phyloP scores from a whole-genome alignment of 768 basidiomycete genomes.

The Serendipita sp. region DNA sequence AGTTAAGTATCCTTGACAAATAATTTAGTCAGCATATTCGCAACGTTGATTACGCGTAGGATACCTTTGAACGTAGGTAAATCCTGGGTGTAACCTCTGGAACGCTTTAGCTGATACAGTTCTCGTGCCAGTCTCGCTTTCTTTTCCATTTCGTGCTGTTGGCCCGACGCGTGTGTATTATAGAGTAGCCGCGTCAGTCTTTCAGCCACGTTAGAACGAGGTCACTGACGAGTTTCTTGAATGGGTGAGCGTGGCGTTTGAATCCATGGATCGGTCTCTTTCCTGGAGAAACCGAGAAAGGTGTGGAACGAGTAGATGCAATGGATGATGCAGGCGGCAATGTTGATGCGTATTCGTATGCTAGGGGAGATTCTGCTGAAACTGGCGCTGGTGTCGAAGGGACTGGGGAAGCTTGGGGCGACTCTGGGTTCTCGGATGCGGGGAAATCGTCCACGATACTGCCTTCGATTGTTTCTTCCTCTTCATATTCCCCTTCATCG shows the following conservation, averaged over 20 bases:
- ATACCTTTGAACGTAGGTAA: conserved; percentile 4
- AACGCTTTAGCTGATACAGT: not conserved
- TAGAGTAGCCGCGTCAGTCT: not conserved
- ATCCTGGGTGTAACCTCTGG: conserved; percentile 2
- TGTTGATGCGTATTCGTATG: not conserved
- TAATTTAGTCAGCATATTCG: not conserved
- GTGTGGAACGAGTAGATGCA: not conserved
- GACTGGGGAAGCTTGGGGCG: not conserved
- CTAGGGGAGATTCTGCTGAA: not conserved
- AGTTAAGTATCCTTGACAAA: not conserved
- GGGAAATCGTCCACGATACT: no score
- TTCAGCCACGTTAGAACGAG: not conserved
- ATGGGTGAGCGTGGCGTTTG: not conserved
- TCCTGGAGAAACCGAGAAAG: not conserved
- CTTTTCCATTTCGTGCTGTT: not conserved
- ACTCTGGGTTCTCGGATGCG: not conserved
- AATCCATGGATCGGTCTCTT: not conserved
- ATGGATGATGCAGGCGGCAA: no score
- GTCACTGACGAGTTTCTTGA: not conserved
- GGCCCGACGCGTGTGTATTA: not conserved
- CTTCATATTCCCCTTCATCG: not conserved
- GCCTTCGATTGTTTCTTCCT: not conserved
- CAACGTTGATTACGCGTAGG: not conserved
- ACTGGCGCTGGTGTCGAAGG: not conserved
- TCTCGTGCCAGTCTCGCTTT: not conserved